phyloP scores from a whole-genome alignment of 2,329 filamentous ascomycete genomes.

The Aspergillus pseudotamarii region DNA sequence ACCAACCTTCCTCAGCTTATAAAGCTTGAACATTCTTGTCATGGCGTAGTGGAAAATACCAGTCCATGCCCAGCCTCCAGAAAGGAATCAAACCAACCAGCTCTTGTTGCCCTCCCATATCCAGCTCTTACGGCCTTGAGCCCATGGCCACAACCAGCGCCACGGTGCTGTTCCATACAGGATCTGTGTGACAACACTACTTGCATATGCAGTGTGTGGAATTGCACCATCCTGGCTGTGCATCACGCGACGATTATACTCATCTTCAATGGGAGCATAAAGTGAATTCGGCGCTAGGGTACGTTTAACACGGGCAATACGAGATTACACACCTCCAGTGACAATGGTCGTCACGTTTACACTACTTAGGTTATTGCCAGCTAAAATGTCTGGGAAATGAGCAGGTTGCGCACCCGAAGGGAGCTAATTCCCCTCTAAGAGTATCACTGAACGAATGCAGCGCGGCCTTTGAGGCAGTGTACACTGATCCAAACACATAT shows the following conservation, averaged over 20 bases:
- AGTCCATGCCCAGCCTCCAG: slow-evolving; percentile 50
- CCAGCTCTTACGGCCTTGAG: slow-evolving; percentile 39
- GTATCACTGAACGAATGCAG: slow-evolving; percentile 62
- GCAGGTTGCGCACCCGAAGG: slow-evolving; percentile 41
- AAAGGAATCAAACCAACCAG: slow-evolving; percentile 56
- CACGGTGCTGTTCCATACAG: slow-evolving; percentile 49
- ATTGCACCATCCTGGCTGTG: slow-evolving; percentile 59
- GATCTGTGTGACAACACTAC: slow-evolving; percentile 57
- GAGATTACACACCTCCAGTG: slow-evolving; percentile 63
- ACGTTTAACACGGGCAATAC: slow-evolving; percentile 58
- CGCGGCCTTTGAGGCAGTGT: slow-evolving; percentile 64
- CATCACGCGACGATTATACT: slow-evolving; percentile 55
- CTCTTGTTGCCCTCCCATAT: slow-evolving; percentile 55
- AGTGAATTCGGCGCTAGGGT: slow-evolving; percentile 51
- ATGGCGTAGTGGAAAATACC: slow-evolving; percentile 48
- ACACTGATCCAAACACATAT: slow-evolving; percentile 51
- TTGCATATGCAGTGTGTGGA: slow-evolving; percentile 57
- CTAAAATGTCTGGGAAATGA: background rate
- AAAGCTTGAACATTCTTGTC: slow-evolving; percentile 55
- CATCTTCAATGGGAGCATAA: slow-evolving; percentile 55
- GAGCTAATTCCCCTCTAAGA: slow-evolving; percentile 59
- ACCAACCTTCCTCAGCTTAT: slow-evolving; percentile 43
- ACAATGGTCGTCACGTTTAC: slow-evolving; percentile 58
- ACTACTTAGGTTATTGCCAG: slow-evolving; percentile 28
- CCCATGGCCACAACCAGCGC: slow-evolving; percentile 55